phyloP scores from a whole-genome alignment of 306 rosid genomes.

The Delonix regia region DNA sequence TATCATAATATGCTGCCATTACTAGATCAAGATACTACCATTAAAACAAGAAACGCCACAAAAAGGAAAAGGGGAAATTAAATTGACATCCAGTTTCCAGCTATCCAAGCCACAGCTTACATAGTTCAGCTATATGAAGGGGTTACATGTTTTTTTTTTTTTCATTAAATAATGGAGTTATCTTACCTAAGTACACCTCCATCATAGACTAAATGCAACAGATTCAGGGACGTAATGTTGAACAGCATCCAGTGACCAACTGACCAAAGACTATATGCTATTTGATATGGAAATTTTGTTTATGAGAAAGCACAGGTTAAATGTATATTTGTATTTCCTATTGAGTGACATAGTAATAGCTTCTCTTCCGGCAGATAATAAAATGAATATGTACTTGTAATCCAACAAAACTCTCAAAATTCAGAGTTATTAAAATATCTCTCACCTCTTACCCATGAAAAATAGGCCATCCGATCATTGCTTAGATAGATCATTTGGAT shows the following conservation, averaged over 20 bases:
- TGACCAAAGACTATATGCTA: constrained; percentile 11
- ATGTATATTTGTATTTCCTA: constrained; percentile 16
- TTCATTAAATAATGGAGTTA: no score
- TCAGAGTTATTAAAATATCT: constrained; percentile 9
- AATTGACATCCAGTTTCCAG: not conserved
- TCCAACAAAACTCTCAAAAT: constrained; percentile 23
- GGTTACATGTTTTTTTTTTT: no score
- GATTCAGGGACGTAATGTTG: constrained; percentile 15
- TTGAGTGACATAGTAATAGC: not conserved
- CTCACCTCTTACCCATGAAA: constrained; percentile 45
- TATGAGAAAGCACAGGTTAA: not conserved
- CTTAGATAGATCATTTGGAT: constrained; percentile 52
- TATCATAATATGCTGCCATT: not conserved
- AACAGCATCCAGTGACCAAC: constrained; percentile 8
- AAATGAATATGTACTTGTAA: constrained; percentile 21
- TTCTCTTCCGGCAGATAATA: not conserved
- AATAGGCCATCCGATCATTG: constrained; percentile 46
- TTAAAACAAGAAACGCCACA: not conserved
- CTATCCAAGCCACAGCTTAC: not conserved
- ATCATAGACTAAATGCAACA: not conserved
- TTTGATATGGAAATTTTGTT: constrained; percentile 17
- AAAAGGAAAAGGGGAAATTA: not conserved
- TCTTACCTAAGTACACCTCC: not conserved
- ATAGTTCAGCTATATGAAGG: not conserved
- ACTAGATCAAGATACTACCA: not conserved